Evolutionary conservation across 257 asterid genomes (phyloP), one percentile per base, ranked within the genome.

Genomic region (Solanum pimpinellifolium): DNA sequence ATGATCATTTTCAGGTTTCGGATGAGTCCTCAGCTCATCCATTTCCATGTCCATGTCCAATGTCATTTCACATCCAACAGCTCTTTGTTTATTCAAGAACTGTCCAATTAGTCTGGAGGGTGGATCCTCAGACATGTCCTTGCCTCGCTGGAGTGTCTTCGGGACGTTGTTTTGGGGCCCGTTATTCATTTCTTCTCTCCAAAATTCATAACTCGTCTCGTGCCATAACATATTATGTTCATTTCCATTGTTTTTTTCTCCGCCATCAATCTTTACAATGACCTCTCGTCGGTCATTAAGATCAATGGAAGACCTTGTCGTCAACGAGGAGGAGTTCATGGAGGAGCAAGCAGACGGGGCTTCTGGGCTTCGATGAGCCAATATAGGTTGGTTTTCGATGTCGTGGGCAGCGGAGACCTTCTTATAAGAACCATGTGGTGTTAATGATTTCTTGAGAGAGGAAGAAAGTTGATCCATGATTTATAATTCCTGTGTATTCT

Each of bases 41-140:
- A 94, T 93, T 29, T 95, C 98, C 88, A 94, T 62, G 80, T 94
- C 96, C 87, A 93, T 91, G 87, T 95, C 98, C 84, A 93, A 90
- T 13, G 94, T 86, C 83, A 91, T 68, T 85, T 93, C 97, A 2
- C 88, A 88, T 1, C 95, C 97, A 59, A 90, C 89, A 52, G 93
- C 95, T 75, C 87, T 91, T 89, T 94, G 98, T 37, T 92, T 91
- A 31, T 88, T 91, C 87, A 93, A 29, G 35, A 95, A 95, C 83
- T 93, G 93, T 4, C 92, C 92, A n/a, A 95, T 95, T 62, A 95
- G 88, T 89, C 86, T 87, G 20, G 97, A 85, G 8, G 98, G 96
- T 2, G 98, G 98, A 82, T 93, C 95, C 8, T 89, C 93, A 21
- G 60, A 52, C 87, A 75, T 47, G 65, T 47, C 86, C 31, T 86